Conservation (phyloP, 768 basidiomycete genomes). For the Fomitopsis serialis region DNA sequence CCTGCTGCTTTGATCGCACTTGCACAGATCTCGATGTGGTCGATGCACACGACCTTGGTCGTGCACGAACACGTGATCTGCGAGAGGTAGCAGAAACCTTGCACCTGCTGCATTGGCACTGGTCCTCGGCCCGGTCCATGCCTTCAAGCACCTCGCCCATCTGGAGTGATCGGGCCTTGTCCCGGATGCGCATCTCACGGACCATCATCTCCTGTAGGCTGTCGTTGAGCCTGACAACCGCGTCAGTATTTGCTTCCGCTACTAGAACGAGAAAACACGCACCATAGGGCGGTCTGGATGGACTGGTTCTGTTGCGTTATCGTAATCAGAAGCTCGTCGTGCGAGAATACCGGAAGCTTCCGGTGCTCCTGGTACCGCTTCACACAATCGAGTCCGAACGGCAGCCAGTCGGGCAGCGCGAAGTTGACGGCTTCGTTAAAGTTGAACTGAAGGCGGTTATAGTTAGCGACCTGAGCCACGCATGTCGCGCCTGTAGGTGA, state of each 20-base stretch:
- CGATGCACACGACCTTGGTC: conserved; percentile 74
- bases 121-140: conserved; percentile 84
- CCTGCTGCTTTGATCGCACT: conserved; percentile 48
- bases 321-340: conserved; percentile 95
- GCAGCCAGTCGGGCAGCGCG: conserved; percentile 92
- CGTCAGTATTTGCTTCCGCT: conserved; percentile 11
- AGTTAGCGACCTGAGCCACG: conserved; percentile 3
- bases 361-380: conserved; percentile 84
- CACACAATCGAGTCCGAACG: conserved; percentile 83
- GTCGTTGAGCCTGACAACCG: conserved; percentile 63
- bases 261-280: conserved; percentile 5
- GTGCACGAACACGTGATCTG: conserved; percentile 84
- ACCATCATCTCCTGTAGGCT: conserved; percentile 86
- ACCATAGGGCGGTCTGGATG: conserved; percentile 94
- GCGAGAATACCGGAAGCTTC: conserved; percentile 96
- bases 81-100: conserved; percentile 95
- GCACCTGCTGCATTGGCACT: conserved; percentile 93
- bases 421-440: conserved; percentile 99
- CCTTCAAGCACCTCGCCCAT: conserved; percentile 68
- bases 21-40: conserved; percentile 81
- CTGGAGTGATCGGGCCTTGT: conserved; percentile 51
- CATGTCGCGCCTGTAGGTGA: neutral
- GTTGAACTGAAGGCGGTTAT: conserved; percentile 59
- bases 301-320: conserved; percentile 93
- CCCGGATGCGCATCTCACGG: conserved; percentile 70